Conservation (phyloP, 768 basidiomycete species). For the Auriscalpium orientale region DNA sequence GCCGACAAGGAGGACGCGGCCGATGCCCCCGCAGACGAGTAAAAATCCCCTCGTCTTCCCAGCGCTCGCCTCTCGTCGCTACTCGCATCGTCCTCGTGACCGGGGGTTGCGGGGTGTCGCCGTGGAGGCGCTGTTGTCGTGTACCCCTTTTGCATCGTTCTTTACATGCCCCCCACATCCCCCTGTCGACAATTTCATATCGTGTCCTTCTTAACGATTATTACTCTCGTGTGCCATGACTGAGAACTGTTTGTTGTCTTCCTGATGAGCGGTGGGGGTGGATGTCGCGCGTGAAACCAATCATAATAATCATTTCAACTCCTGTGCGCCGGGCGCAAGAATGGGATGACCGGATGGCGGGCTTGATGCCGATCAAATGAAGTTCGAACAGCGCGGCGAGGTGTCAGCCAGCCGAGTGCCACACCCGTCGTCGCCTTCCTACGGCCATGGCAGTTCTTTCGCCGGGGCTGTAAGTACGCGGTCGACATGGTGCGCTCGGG, state of each 20-base stretch:
- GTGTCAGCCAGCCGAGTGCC: too few relatives aligned
- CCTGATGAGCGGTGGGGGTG: not conserved
- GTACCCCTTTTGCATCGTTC: conserved; percentile 3
- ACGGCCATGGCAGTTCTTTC: too few relatives aligned
- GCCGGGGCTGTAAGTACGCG: too few relatives aligned
- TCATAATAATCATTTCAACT: not conserved
- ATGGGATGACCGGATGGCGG: too few relatives aligned
- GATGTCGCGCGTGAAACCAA: conserved; percentile 2
- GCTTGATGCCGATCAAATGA: too few relatives aligned
- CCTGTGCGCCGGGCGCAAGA: too few relatives aligned
- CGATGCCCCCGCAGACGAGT: conserved; percentile 64
- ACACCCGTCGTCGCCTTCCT: too few relatives aligned
- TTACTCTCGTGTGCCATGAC: conserved; percentile 4
- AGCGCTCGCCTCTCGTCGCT: conserved; percentile 8
- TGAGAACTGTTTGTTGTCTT: not conserved
- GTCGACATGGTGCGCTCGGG: too few relatives aligned
- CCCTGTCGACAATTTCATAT: conserved; percentile 9
- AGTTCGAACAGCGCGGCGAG: too few relatives aligned
- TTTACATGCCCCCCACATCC: conserved; percentile 5
- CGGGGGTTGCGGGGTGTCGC: not conserved
- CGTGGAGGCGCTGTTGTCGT: not conserved
- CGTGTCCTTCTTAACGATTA: conserved; percentile 3
- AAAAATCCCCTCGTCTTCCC: conserved; percentile 17
- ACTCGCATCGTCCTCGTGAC: not conserved
- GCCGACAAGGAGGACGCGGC: conserved; percentile 64